phyloP scores from a whole-genome alignment of 2,329 filamentous ascomycete species.

The Colletotrichum truncatum region DNA sequence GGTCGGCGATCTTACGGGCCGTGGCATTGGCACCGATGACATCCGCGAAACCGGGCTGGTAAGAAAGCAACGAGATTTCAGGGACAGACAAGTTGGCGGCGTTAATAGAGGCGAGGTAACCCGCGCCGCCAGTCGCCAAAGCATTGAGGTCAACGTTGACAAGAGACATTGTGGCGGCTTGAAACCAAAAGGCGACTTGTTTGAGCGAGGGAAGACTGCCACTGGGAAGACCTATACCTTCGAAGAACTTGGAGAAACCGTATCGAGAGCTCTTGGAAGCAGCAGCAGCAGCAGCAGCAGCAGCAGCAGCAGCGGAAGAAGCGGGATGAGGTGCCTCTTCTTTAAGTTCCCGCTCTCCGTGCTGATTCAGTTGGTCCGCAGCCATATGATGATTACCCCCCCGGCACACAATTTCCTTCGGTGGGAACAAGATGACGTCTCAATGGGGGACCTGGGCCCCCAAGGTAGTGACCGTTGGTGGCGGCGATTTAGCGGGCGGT shows the following conservation, averaged over 20 bases:
- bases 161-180: constrained; percentile 20
- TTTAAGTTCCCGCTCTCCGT: constrained; percentile 18
- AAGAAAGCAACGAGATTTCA: constrained; percentile 24
- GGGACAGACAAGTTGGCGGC: constrained; percentile 15
- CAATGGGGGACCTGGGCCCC: background rate
- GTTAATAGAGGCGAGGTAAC: constrained; percentile 28
- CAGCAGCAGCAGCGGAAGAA: constrained; percentile 44
- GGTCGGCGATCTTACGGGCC: constrained; percentile 25
- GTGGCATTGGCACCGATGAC: constrained; percentile 25
- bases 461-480: background rate
- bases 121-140: constrained; percentile 26
- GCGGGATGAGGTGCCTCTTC: background rate
- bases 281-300: constrained; percentile 34
- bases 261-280: constrained; percentile 23
- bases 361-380: background rate
- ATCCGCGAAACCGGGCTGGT: constrained; percentile 19
- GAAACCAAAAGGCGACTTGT: constrained; percentile 14
- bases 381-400: constrained; percentile 4
- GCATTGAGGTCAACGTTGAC: constrained; percentile 24
- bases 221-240: constrained; percentile 4
- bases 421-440: constrained; percentile 13
- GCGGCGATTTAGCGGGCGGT: background rate
- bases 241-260: constrained; percentile 24
- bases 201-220: background rate
- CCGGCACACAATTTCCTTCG: background rate